Percentiles rank a stretch among this genome's conserved stretches.
phyloP scores from a whole-genome alignment of 306 rosid species.

The Inga laurina region DNA sequence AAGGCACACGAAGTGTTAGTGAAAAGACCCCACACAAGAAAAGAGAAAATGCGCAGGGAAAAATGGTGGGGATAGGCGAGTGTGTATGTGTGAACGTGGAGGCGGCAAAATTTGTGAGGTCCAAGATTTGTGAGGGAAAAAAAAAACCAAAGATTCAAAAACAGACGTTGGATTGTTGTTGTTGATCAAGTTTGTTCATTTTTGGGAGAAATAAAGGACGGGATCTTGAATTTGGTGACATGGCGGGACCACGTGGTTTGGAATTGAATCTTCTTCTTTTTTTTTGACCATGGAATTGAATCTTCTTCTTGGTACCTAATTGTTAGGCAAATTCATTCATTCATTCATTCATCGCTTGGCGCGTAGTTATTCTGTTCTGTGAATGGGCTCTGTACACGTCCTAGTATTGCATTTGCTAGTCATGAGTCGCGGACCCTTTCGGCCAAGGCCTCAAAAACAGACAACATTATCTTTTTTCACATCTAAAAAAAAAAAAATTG shows the following conservation, averaged over 20 bases:
- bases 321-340: no score
- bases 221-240: slow-evolving; percentile 22
- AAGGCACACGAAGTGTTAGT: slow-evolving; percentile 36
- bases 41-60: slow-evolving; percentile 30
- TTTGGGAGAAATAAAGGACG: slow-evolving; percentile 27
- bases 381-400: not conserved
- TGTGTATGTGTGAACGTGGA: slow-evolving; percentile 26
- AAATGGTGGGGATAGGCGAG: not conserved
- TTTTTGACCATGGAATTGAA: not conserved
- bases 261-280: not conserved
- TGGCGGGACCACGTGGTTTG: slow-evolving; percentile 42
- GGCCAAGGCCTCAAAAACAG: not conserved
- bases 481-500: no score
- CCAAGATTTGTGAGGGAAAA: slow-evolving; percentile 41
- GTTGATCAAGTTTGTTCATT: not conserved
- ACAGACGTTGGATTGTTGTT: slow-evolving; percentile 31
- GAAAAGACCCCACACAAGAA: slow-evolving; percentile 10
- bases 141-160: slow-evolving; percentile 29
- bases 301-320: no score
- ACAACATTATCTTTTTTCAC: not conserved
- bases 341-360: not conserved
- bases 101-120: slow-evolving; percentile 65
- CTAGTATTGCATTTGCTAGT: not conserved
- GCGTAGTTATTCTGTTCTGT: not conserved
- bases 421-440: not conserved